Evolutionary conservation across 1,284 basidiomycete genomes (phyloP).

Genomic region (Leccinum angustisporum): DNA sequence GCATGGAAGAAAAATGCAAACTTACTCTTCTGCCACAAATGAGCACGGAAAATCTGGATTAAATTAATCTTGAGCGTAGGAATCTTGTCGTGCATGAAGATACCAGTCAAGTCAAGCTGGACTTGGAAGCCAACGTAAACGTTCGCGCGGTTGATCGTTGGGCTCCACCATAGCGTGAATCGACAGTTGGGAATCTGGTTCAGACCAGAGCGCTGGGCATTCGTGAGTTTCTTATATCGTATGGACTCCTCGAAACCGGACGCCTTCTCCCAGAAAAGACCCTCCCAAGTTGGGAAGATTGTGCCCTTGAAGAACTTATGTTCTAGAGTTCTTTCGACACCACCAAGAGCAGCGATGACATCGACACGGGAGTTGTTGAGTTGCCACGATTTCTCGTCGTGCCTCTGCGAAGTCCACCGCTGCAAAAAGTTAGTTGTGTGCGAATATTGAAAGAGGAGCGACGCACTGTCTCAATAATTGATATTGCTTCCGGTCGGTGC

Average conservation of each 20-base stretch:
- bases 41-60: slow-evolving; percentile 99
- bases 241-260: slow-evolving; percentile 96
- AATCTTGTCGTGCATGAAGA: slow-evolving; percentile 97
- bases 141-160: slow-evolving; percentile 96
- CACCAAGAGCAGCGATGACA: slow-evolving; percentile 97
- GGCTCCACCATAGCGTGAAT: slow-evolving; percentile 99
- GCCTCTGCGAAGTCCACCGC: slow-evolving; percentile 98
- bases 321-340: slow-evolving; percentile 96
- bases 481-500: slow-evolving; percentile 98
- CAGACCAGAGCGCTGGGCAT: slow-evolving; percentile 93
- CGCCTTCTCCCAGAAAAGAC: slow-evolving; percentile 95
- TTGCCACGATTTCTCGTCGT: slow-evolving; percentile 98
- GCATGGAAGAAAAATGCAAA: slow-evolving; percentile 20
- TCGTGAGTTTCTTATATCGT: slow-evolving; percentile 96
- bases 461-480: slow-evolving; percentile 86
- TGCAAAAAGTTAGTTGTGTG: slow-evolving; percentile 29
- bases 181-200: slow-evolving; percentile 99
- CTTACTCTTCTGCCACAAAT: slow-evolving; percentile 98
- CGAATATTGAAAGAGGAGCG: neutral
- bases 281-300: slow-evolving; percentile 91
- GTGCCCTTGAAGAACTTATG: slow-evolving; percentile 98
- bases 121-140: slow-evolving; percentile 99
- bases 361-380: slow-evolving; percentile 99
- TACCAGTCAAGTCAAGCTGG: slow-evolving; percentile 94
- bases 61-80: slow-evolving; percentile 97